These are phyloP conservation scores for Aureobasidium uvarum DNA, from an alignment of 2,329 filamentous ascomycete genomes.

Conservation along the genomic window DNA sequence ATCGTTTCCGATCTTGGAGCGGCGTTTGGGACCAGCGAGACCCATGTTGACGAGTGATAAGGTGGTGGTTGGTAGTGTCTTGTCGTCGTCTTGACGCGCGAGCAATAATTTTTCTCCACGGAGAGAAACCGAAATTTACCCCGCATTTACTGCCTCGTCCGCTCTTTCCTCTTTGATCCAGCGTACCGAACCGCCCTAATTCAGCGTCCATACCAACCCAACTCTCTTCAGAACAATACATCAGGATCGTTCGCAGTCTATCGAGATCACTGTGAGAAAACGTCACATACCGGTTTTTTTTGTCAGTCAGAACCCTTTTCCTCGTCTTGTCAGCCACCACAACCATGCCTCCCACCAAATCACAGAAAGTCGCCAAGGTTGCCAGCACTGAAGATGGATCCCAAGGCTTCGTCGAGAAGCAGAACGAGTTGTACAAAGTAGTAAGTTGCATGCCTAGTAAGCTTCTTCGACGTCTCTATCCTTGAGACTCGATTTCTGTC, in stretches of 20 bases:
- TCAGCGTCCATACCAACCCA: not conserved
- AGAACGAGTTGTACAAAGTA: not conserved
- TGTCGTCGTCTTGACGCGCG: conserved; percentile 1
- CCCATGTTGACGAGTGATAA: conserved; percentile 55
- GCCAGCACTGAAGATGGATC: not conserved
- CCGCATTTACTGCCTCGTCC: not conserved
- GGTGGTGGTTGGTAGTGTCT: not conserved
- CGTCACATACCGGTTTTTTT: not conserved
- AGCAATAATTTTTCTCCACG: conserved; percentile 19
- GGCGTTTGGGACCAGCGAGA: conserved; percentile 60
- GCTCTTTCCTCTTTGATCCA: not conserved
- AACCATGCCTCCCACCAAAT: conserved; percentile 11
- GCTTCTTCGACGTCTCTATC: not conserved
- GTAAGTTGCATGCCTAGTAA: not conserved
- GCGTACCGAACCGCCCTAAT: conserved; percentile 10
- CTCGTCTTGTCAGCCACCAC: not conserved
- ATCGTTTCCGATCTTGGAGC: conserved; percentile 77
- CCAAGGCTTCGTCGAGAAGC: not conserved
- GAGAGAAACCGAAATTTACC: conserved; percentile 11
- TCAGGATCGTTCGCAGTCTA: not conserved
- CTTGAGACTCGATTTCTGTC: not conserved
- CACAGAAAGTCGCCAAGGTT: not conserved
- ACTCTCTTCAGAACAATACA: not conserved
- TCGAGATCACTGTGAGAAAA: not conserved
- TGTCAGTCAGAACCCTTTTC: not conserved